Conservation (phyloP, 441 rosid genomes). For the Melastoma candidum region DNA sequence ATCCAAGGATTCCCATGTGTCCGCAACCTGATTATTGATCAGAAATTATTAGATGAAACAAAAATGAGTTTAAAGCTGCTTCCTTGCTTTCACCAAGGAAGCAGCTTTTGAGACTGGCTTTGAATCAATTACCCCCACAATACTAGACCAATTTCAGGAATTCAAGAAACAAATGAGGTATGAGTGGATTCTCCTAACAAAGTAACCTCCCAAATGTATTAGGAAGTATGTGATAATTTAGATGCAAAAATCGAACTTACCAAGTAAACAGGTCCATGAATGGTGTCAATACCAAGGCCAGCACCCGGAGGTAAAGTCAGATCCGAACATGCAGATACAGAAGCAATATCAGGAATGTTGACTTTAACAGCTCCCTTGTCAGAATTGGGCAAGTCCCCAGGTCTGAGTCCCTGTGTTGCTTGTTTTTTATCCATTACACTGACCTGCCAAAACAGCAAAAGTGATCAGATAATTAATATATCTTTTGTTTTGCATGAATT, state of each 20-base stretch:
- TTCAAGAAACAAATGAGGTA: too few species aligned
- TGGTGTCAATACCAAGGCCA: slow-evolving; percentile 80
- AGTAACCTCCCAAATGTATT: too few species aligned
- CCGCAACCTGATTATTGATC: slow-evolving; percentile 59
- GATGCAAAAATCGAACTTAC: slow-evolving; percentile 28
- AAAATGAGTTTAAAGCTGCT: too few species aligned
- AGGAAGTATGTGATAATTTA: slow-evolving; percentile 1
- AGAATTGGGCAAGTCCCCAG: slow-evolving; percentile 27
- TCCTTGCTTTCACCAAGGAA: too few species aligned
- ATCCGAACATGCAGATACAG: slow-evolving; percentile 85
- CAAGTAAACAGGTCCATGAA: slow-evolving; percentile 68
- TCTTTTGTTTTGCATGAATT: too few species aligned
- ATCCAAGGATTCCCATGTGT: slow-evolving; percentile 88
- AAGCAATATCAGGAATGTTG: slow-evolving; percentile 62
- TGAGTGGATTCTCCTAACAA: too few species aligned
- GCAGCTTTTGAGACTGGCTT: too few species aligned
- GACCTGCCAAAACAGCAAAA: slow-evolving; percentile 25
- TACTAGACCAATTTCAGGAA: too few species aligned
- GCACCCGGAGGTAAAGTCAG: slow-evolving; percentile 96
- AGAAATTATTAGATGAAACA: not conserved
- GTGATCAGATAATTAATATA: not conserved
- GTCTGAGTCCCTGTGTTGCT: slow-evolving; percentile 40
- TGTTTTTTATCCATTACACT: slow-evolving; percentile 49
- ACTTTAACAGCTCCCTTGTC: slow-evolving; percentile 62
- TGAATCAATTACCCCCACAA: too few species aligned